Evolutionary conservation across 2,329 filamentous ascomycete genomes (phyloP).

Genomic region (Stenocarpella maydis): DNA sequence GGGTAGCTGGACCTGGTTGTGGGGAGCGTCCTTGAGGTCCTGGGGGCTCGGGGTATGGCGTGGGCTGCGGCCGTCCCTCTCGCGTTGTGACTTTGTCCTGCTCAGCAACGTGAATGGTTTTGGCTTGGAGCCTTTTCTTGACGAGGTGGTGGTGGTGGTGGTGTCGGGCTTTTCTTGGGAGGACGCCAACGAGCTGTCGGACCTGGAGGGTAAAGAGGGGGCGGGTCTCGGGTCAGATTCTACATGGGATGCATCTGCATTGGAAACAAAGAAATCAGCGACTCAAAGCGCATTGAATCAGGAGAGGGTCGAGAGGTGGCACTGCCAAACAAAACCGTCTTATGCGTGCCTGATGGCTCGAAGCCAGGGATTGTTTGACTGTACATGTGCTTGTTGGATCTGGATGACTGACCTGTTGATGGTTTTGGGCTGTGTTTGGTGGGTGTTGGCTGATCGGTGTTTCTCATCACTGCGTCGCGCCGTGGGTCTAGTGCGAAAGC

Average conservation of each 20-base stretch:
- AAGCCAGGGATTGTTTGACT: not conserved
- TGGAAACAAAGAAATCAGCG: conserved; percentile 35
- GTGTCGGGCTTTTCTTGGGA: conserved; percentile 54
- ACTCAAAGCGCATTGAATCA: conserved; percentile 25
- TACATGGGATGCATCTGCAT: conserved; percentile 43
- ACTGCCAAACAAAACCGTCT: conserved; percentile 8
- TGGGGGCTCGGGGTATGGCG: conserved; percentile 44
- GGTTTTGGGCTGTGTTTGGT: conserved; percentile 44
- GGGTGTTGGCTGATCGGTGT: conserved; percentile 42
- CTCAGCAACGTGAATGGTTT: conserved; percentile 63
- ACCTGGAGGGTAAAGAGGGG: conserved; percentile 55
- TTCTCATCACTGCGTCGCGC: conserved; percentile 32
- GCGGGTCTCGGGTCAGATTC: conserved; percentile 50
- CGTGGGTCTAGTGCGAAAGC: conserved; percentile 21
- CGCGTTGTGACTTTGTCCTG: conserved; percentile 60
- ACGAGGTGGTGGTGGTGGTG: conserved; percentile 37
- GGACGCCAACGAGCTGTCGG: conserved; percentile 61
- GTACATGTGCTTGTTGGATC: not conserved
- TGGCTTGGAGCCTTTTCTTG: conserved; percentile 58
- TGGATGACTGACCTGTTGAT: conserved; percentile 42
- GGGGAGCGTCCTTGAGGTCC: conserved; percentile 39
- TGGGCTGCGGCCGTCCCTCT: conserved; percentile 53
- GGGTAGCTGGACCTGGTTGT: conserved; percentile 37
- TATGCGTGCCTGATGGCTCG: conserved; percentile 9
- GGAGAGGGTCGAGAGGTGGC: conserved; percentile 17